Evolutionary conservation across 83 land plant species (phyloP), one percentile per base, ranked within the genome.

Genomic region (Thuja plicata): DNA sequence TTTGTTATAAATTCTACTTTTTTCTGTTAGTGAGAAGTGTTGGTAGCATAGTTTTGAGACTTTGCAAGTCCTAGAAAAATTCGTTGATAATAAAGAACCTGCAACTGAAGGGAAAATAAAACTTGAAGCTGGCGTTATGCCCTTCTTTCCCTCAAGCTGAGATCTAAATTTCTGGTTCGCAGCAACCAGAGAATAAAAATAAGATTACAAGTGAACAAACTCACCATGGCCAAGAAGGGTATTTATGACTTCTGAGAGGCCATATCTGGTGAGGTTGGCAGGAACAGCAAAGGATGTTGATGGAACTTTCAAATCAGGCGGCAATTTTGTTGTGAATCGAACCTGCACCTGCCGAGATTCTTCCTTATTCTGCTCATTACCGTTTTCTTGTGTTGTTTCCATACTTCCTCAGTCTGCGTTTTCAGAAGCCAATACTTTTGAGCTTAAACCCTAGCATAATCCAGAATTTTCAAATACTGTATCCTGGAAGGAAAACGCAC

Each of bases 181-280:
- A 43, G 45, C 45, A 43, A 2, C 10, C 10, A 46, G 50, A 46
- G 50, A 46, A 46, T 9, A 10, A 66, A 66, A 66, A 27, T 19
- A 66, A 66, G 30, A 66, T 8, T 27, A 27, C 8, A 24, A 66
- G 71, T 66, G 71, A 27, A 66, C 0, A 45, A 27, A 82, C 21
- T 84, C 4, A 84, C 86, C 86, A n/a, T 88, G 52, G 85, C 91
- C 92, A 34, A 95, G 93, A 34, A 85, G 89, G 13, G 85, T 87
- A 89, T 96, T 96, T 86, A 94, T 90, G 77, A 94, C 87, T 86
- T 93, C 86, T 66, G 97, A 96, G 55, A 96, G 96, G 30, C 94
- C 93, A 80, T 92, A 87, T 35, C 97, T 87, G 35, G 91, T 91
- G 78, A 94, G 88, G 54, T 93, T 84, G 57, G 95, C 87, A 60